Conservation (phyloP, 495 filamentous ascomycete genomes). For the Hypoxylon trugodes region DNA sequence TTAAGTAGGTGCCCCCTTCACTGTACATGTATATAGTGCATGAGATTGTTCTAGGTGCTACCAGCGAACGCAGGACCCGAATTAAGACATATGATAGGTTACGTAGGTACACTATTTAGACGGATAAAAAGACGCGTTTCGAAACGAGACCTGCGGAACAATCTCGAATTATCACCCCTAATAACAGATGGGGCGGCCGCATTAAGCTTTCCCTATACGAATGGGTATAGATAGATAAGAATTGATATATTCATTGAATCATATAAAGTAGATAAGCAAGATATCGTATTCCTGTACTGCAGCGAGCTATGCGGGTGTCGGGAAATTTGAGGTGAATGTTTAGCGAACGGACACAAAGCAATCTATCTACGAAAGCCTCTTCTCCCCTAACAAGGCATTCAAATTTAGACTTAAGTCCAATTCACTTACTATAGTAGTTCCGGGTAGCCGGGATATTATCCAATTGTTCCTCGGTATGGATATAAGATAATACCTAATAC, state of each 20-base stretch:
- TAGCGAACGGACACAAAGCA: too few relatives aligned
- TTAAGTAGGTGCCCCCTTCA: background rate
- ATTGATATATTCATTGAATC: too few relatives aligned
- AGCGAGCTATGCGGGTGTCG: background rate
- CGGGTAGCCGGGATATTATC: too few relatives aligned
- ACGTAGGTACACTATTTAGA: conserved; percentile 5
- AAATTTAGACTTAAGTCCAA: too few relatives aligned
- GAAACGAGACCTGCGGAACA: conserved; percentile 29
- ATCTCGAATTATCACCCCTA: conserved; percentile 7
- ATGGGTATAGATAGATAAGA: conserved; percentile 1
- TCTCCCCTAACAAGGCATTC: too few relatives aligned
- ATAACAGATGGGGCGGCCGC: conserved; percentile 11
- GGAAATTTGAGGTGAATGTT: background rate
- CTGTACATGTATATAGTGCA: background rate
- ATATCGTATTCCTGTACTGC: conserved; percentile 13
- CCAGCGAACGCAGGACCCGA: conserved; percentile 3
- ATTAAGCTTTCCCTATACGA: conserved; percentile 25
- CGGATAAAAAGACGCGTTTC: conserved; percentile 33
- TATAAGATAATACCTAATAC: too few relatives aligned
- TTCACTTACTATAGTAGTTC: too few relatives aligned
- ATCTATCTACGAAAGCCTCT: too few relatives aligned
- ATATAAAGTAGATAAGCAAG: conserved; percentile 1
- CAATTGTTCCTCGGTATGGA: too few relatives aligned
- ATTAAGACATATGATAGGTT: conserved; percentile 7
- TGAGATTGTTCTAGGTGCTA: conserved; percentile 6